These are phyloP conservation scores for Marasmius sp. DNA, from an alignment of 1,284 basidiomycete genomes.

Conservation along the genomic window DNA sequence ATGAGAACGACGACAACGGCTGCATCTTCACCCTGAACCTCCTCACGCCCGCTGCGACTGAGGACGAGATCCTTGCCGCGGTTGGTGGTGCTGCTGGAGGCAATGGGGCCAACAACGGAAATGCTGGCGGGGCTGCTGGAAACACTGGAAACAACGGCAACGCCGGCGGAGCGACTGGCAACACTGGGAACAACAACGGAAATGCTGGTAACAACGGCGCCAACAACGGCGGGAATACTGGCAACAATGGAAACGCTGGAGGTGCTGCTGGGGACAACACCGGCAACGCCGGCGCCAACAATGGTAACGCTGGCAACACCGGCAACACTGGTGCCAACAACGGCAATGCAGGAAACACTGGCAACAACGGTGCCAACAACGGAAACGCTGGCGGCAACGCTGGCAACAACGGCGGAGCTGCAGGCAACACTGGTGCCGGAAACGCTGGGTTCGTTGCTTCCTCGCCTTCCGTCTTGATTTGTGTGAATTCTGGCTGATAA, in stretches of 20 bases:
- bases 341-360: neutral
- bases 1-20: constrained; percentile 49
- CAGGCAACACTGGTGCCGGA: constrained; percentile 17
- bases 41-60: constrained; percentile 56
- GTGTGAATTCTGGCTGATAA: too few species aligned
- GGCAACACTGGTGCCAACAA: constrained; percentile 11
- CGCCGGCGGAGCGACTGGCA: too few species aligned
- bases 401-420: constrained; percentile 13
- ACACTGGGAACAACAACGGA: neutral
- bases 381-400: constrained; percentile 20
- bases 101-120: neutral
- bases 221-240: too few species aligned
- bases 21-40: constrained; percentile 61
- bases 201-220: neutral
- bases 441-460: too few species aligned
- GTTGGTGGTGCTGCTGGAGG: constrained; percentile 32
- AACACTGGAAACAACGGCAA: neutral
- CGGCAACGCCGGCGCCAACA: neutral
- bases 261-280: too few species aligned
- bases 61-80: constrained; percentile 58
- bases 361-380: constrained; percentile 11
- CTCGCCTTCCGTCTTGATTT: too few species aligned
- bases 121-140: neutral
- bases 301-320: neutral
- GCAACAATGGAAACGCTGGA: too few species aligned